phyloP scores from a whole-genome alignment of 768 basidiomycete genomes.

The Termitomyces sp. region DNA sequence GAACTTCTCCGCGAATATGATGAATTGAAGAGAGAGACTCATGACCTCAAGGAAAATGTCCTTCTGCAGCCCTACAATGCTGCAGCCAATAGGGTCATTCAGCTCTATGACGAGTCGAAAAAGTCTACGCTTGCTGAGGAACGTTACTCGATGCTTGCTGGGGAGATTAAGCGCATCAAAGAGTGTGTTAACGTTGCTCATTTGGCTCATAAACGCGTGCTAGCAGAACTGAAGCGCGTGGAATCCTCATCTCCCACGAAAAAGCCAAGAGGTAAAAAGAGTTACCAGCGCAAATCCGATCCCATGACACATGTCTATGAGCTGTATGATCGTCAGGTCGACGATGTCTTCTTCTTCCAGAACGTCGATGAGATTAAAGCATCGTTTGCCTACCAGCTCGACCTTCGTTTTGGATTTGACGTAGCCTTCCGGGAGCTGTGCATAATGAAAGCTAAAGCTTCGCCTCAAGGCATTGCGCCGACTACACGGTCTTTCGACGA shows the following conservation, averaged over 20 bases:
- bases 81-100: constrained; percentile 15
- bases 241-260: constrained; percentile 5
- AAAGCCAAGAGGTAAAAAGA: constrained; percentile 14
- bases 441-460: constrained; percentile 45
- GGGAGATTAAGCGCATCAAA: constrained; percentile 35
- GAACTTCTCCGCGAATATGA: constrained; percentile 32
- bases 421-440: constrained; percentile 53
- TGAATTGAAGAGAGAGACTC: neutral
- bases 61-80: constrained; percentile 33
- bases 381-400: constrained; percentile 44
- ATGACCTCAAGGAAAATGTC: constrained; percentile 18
- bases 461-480: constrained; percentile 28
- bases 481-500: constrained; percentile 33
- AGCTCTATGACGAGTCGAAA: constrained; percentile 1
- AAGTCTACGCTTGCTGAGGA: constrained; percentile 24
- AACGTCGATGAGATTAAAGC: constrained; percentile 46
- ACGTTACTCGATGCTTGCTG: constrained; percentile 19
- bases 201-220: constrained; percentile 13
- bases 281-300: constrained; percentile 18
- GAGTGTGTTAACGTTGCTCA: constrained; percentile 28
- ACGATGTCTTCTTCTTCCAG: constrained; percentile 18
- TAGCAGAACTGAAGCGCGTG: neutral
- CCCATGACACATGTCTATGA: constrained; percentile 19
- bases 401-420: constrained; percentile 37
- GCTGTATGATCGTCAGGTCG: constrained; percentile 23